Evolutionary conservation across 2,329 filamentous ascomycete genomes (phyloP), one percentile per base, ranked within the genome.

Genomic region (Colletotrichum liriopes): DNA sequence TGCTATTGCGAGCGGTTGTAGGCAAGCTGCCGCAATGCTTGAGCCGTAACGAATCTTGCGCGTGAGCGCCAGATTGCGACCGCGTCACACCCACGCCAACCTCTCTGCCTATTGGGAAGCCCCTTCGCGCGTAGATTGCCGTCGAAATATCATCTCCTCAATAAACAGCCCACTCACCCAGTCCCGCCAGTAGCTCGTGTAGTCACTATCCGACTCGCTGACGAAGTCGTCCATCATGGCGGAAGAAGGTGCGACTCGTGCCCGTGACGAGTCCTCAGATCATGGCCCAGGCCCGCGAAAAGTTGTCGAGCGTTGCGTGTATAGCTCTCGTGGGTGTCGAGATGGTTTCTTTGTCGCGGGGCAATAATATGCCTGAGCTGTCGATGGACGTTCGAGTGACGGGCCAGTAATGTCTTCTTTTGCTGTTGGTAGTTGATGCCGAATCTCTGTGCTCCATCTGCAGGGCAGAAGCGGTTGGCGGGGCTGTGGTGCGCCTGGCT

Each of bases 101-200:
- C 5, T 26, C 29, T 35, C 7, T 20, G 14, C 29, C 43, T 12
- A 9, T 3, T 26, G 20, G 23, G 35, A 6, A 37, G 45, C 12
- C 32, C 32, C 43, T 49, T 62, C 14, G 47, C 9, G 23, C 47
- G 47, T 47, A 52, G 35, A 52, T 32, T 26, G 37, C 26, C 14
- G 23, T 43, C 23, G 16, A 14, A 32, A 9, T 14, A 8, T 6
- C 23, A 8, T 51, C 5, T 37, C 20, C 9, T n/a, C 2, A 5
- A 56, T 39, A n/a, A 6, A 23, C 11, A 56, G 6, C 9, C 3
- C 7, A 92, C 94, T 86, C 87, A 98, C 96, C 96, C 96, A 99
- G 85, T 99, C 96, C 82, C 96, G 89, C 96, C 96, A 99, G 84
- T 98, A 99, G 84, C 95, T 98, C 60, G 96, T 98, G 82, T 98